Evolutionary conservation across 768 basidiomycete species (phyloP).

Genomic region (Asterophora parasitica): DNA sequence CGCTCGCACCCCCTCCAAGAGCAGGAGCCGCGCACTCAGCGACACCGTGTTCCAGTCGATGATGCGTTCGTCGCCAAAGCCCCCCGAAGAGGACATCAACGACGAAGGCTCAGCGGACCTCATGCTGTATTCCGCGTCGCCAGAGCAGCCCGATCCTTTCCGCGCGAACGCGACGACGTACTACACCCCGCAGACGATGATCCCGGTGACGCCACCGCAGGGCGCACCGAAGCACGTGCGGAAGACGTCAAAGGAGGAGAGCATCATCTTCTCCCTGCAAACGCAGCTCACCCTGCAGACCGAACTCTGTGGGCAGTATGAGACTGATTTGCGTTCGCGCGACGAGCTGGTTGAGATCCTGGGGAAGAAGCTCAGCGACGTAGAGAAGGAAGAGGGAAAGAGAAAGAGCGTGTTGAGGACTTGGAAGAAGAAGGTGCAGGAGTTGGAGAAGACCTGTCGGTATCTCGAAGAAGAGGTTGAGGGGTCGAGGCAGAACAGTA

Average conservation of each 20-base stretch:
- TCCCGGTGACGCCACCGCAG: slow-evolving; percentile 60
- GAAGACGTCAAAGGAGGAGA: slow-evolving; percentile 67
- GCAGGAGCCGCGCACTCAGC: slow-evolving; percentile 52
- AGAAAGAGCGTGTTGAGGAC: slow-evolving; percentile 46
- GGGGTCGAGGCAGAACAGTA: slow-evolving; percentile 71
- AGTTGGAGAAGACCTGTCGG: slow-evolving; percentile 64
- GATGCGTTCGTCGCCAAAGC: slow-evolving; percentile 34
- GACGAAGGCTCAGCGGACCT: slow-evolving; percentile 49
- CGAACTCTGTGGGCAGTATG: slow-evolving; percentile 72
- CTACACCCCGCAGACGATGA: slow-evolving; percentile 71
- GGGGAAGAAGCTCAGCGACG: slow-evolving; percentile 43
- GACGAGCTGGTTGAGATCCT: slow-evolving; percentile 69
- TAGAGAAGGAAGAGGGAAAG: slow-evolving; percentile 62
- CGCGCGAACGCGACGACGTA: slow-evolving; percentile 68
- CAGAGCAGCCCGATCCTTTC: slow-evolving; percentile 63
- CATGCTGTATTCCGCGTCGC: slow-evolving; percentile 38
- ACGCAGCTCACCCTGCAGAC: slow-evolving; percentile 72
- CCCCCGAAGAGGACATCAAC: slow-evolving; percentile 62
- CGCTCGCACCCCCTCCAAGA: slow-evolving; percentile 28
- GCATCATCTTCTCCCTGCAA: slow-evolving; percentile 65
- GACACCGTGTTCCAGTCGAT: slow-evolving; percentile 62
- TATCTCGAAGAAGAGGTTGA: slow-evolving; percentile 86
- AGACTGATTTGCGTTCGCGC: slow-evolving; percentile 66
- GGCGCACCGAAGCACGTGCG: slow-evolving; percentile 41
- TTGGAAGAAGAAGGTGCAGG: slow-evolving; percentile 76